Percentiles rank a stretch among this genome's conserved stretches.
phyloP scores from a whole-genome alignment of 1,139 yeast species.

The Scheffersomyces segobiensis region DNA sequence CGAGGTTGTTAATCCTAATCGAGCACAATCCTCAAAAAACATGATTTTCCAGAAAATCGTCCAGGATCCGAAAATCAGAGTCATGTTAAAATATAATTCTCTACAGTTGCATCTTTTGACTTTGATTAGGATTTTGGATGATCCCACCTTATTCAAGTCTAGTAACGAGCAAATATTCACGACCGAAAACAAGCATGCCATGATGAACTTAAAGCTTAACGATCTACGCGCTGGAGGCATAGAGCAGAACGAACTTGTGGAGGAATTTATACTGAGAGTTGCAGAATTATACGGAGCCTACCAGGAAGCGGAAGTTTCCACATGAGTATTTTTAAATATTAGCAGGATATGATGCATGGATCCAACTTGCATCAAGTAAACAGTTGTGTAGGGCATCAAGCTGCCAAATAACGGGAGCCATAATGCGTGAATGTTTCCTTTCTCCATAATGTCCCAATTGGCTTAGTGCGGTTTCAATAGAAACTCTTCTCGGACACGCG shows the following conservation, averaged over 20 bases:
- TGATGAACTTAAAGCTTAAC: conserved; percentile 60
- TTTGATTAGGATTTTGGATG: conserved; percentile 45
- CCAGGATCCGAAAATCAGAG: conserved; percentile 38
- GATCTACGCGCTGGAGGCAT: conserved; percentile 62
- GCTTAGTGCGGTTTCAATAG: background rate
- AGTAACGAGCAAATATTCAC: conserved; percentile 45
- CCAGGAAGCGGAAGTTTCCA: background rate
- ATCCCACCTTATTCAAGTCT: conserved; percentile 42
- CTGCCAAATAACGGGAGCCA: background rate
- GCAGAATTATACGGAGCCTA: conserved; percentile 5
- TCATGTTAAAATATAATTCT: conserved; percentile 47
- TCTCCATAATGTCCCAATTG: background rate
- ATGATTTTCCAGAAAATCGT: conserved; percentile 15
- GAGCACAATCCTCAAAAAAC: background rate
- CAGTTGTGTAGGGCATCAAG: background rate
- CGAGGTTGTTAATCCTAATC: conserved; percentile 3
- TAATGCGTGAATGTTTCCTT: background rate
- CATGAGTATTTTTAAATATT: background rate
- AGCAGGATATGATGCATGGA: background rate
- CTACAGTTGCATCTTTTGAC: conserved; percentile 55
- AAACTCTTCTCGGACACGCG: background rate
- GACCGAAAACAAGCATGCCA: conserved; percentile 48
- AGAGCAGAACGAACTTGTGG: conserved; percentile 64
- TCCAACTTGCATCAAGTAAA: background rate
- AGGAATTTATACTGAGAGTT: conserved; percentile 49